Conservation (phyloP, 805 yeast species). For the Jamesozyma hellenica region DNA sequence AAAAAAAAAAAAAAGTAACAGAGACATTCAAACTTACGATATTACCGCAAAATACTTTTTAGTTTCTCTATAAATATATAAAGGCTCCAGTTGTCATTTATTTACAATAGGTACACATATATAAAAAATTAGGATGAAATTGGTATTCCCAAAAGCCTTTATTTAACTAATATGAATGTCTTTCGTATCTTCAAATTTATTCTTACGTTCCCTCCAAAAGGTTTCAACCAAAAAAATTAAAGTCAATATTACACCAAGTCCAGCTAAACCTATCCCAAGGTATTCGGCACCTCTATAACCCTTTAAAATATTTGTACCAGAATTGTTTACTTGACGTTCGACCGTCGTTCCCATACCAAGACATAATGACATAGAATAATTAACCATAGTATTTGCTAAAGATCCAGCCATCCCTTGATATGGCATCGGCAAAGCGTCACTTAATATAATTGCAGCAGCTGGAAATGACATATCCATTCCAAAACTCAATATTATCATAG, state of each 20-base stretch:
- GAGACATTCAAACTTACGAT: too few relatives aligned
- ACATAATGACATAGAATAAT: slow-evolving; percentile 62
- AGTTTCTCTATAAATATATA: too few relatives aligned
- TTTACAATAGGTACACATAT: too few relatives aligned
- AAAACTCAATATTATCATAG: slow-evolving; percentile 46
- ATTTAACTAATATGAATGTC: too few relatives aligned
- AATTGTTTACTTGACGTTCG: slow-evolving; percentile 34
- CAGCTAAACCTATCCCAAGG: slow-evolving; percentile 50
- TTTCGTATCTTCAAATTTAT: neutral
- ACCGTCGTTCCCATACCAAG: slow-evolving; percentile 65
- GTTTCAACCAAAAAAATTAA: slow-evolving; percentile 10
- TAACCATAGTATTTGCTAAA: slow-evolving; percentile 57
- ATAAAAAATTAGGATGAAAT: too few relatives aligned
- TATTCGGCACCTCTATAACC: slow-evolving; percentile 51
- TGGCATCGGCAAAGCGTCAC: slow-evolving; percentile 47
- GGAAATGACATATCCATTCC: slow-evolving; percentile 80
- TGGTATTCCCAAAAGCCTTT: too few relatives aligned
- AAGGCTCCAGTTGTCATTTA: too few relatives aligned
- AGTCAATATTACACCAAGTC: slow-evolving; percentile 13
- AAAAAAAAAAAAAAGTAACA: too few relatives aligned
- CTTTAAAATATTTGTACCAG: slow-evolving; percentile 22
- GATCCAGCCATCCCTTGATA: slow-evolving; percentile 78
- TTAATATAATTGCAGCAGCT: slow-evolving; percentile 54
- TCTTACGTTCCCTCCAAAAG: slow-evolving; percentile 6
- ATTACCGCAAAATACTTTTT: too few relatives aligned